Percentiles rank a stretch among this genome's conserved stretches.
Conservation (phyloP, 179 eudicot genomes). For the Beta macrorhiza region DNA sequence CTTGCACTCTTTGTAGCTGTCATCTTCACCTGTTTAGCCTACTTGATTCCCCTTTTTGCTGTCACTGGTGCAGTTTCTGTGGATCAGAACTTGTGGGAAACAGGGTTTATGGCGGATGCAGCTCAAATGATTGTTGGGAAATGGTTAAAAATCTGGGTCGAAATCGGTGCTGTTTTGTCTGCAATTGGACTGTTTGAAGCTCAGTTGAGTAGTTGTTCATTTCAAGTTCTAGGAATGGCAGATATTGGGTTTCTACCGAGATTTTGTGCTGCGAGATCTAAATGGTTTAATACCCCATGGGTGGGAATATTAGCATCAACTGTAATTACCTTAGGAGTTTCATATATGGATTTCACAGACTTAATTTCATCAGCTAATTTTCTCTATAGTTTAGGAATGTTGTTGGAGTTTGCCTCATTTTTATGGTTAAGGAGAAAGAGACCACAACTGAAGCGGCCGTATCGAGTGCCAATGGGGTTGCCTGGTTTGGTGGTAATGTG, state of each 20-base stretch:
- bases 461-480: constrained; percentile 51
- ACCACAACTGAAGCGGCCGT: constrained; percentile 54
- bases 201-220: constrained; percentile 60
- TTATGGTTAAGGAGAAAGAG: constrained; percentile 53
- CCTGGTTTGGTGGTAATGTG: constrained; percentile 58
- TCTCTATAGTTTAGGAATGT: constrained; percentile 65
- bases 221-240: constrained; percentile 66
- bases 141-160: constrained; percentile 71
- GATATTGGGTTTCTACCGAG: constrained; percentile 54
- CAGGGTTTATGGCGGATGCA: constrained; percentile 63
- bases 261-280: constrained; percentile 48
- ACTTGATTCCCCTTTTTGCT: constrained; percentile 61
- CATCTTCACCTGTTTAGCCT: constrained; percentile 59
- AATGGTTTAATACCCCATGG: constrained; percentile 79
- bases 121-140: constrained; percentile 55
- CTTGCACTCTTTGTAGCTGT: constrained; percentile 47
- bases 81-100: constrained; percentile 53
- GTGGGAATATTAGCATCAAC: constrained; percentile 57
- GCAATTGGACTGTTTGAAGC: constrained; percentile 66
- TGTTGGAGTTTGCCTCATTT: constrained; percentile 60
- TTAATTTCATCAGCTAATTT: constrained; percentile 61
- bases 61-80: constrained; percentile 56
- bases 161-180: constrained; percentile 63
- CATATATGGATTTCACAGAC: constrained; percentile 45
- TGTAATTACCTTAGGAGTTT: constrained; percentile 43